Percentiles rank a stretch among this genome's conserved stretches.
Conservation (phyloP, 331 rosid species). For the Ulmus americana region DNA sequence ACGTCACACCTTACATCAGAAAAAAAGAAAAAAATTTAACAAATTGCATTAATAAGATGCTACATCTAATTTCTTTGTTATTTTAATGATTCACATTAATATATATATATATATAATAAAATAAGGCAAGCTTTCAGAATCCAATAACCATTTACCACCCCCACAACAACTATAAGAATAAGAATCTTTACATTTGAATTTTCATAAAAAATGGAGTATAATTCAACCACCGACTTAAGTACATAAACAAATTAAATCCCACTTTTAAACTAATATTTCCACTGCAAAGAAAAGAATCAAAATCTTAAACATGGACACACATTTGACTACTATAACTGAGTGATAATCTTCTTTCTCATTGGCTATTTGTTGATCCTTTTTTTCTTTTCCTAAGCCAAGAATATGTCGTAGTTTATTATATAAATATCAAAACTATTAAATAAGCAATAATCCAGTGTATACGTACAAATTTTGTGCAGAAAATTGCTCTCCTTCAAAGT, state of each 20-base stretch:
- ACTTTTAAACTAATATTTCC: slow-evolving; percentile 17
- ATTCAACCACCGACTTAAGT: slow-evolving; percentile 20
- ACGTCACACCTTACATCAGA: slow-evolving; percentile 30
- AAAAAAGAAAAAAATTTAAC: neutral
- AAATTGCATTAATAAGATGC: slow-evolving; percentile 1
- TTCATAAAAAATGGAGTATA: neutral
- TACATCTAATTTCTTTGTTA: slow-evolving; percentile 7
- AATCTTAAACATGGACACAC: slow-evolving; percentile 21
- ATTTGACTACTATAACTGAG: slow-evolving; percentile 14
- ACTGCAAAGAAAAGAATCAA: slow-evolving; percentile 24
- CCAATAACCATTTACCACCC: slow-evolving; percentile 22
- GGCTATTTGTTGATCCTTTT: neutral
- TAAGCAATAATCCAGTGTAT: slow-evolving; percentile 7
- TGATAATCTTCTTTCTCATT: neutral
- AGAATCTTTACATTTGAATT: neutral
- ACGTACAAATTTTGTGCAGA: slow-evolving; percentile 21
- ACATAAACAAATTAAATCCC: slow-evolving; percentile 25
- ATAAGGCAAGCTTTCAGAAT: slow-evolving; percentile 20
- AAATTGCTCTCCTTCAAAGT: slow-evolving; percentile 16
- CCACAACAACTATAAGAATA: slow-evolving; percentile 6
- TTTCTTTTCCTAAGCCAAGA: slow-evolving; percentile 30
- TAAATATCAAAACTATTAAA: slow-evolving; percentile 16
- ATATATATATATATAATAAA: neutral
- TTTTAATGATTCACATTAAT: neutral
- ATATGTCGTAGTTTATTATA: slow-evolving; percentile 20